Conservation (phyloP, 2,329 filamentous ascomycete species). For the Ustulina deusta region DNA sequence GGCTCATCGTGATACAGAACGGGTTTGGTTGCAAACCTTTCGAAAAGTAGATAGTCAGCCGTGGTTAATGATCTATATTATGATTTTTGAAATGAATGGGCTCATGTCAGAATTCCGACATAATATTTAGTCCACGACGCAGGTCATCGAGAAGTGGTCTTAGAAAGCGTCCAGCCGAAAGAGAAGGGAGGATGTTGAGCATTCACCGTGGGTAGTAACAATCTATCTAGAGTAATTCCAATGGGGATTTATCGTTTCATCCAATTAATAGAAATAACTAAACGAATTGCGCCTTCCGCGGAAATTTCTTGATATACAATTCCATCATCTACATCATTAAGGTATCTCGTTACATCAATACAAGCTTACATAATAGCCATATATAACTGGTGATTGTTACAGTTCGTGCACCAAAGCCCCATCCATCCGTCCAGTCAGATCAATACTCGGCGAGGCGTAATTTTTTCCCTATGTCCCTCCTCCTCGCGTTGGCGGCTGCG, state of each 20-base stretch:
- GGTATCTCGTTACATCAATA: constrained; percentile 33
- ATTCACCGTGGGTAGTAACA: no score
- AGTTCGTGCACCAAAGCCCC: neutral
- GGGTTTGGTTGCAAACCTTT: no score
- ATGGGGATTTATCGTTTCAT: neutral
- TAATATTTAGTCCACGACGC: no score
- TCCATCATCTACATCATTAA: constrained; percentile 12
- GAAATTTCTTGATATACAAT: constrained; percentile 9
- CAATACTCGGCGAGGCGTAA: constrained; percentile 77
- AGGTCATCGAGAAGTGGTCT: no score
- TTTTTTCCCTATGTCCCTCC: constrained; percentile 80
- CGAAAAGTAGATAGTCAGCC: no score
- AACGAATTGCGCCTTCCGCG: neutral
- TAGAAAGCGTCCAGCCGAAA: no score
- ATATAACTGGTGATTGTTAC: neutral
- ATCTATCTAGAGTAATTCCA: no score
- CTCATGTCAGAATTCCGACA: no score
- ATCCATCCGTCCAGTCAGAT: constrained; percentile 32
- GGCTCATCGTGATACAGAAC: no score
- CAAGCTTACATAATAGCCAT: constrained; percentile 22
- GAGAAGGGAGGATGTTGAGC: no score
- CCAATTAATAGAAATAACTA: neutral
- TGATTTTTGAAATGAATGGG: no score
- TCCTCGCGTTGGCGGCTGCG: constrained; percentile 67
- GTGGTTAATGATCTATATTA: no score